Percentiles rank a stretch among this genome's conserved stretches.
Conservation (phyloP, 208 protist genomes). For the Acanthamoeba castellanii region DNA sequence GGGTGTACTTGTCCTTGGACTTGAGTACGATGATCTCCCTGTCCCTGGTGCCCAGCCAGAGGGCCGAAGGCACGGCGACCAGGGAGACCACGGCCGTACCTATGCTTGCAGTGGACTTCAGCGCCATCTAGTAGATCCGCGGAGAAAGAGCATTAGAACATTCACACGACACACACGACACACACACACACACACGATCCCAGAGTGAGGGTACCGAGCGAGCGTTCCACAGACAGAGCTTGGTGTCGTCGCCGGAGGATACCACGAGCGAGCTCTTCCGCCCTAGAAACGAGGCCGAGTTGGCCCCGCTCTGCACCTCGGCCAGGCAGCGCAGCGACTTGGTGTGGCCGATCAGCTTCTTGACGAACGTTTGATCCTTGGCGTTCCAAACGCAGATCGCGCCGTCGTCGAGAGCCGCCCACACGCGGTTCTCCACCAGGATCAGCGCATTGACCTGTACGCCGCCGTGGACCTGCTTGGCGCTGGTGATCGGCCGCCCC, state of each 20-base stretch:
- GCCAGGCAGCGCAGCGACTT: neutral
- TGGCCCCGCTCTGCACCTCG: neutral
- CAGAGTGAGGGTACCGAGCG: neutral
- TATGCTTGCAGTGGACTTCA: neutral
- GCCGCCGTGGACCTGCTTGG: conserved; percentile 39
- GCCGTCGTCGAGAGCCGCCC: neutral
- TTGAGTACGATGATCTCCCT: conserved; percentile 24
- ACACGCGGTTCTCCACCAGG: conserved; percentile 35
- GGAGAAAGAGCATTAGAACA: neutral
- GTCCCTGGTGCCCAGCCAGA: conserved; percentile 37
- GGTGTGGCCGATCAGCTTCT: conserved; percentile 5
- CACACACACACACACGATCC: neutral
- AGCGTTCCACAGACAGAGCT: conserved; percentile 26
- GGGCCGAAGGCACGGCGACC: conserved; percentile 1
- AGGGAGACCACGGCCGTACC: neutral
- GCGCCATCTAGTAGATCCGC: neutral
- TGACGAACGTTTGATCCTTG: conserved; percentile 13
- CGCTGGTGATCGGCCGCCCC: neutral
- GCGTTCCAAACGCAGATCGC: conserved; percentile 55
- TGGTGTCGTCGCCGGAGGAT: conserved; percentile 28
- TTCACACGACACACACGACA: neutral
- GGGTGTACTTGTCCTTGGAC: conserved; percentile 19
- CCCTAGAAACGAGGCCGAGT: neutral
- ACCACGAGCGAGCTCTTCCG: neutral
- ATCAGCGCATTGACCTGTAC: neutral